Base-by-base conservation (phyloP, 306 rosid species). In the Acmispon strigosus region DNA sequence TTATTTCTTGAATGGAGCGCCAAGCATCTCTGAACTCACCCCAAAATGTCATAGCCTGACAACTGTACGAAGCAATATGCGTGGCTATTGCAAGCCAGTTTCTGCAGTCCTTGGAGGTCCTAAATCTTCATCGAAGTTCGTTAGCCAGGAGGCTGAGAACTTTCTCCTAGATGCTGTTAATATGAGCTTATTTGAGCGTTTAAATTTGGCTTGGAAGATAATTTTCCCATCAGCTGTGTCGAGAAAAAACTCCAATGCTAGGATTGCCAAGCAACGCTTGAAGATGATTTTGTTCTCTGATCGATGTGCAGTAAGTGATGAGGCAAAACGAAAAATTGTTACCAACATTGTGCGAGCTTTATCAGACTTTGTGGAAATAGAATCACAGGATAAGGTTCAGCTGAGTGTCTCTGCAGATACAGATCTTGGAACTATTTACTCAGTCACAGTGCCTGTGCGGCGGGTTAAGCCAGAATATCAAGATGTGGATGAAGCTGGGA, bases 251-350 rank as follows among this genome's bases (percentile, higher is more conserved):
- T 90, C 98, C 24, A 89, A 89, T 73, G 98, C 98, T 69, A 80
- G 83, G 57, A 83, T 89, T 55, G 98, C 98, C 64, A 94, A 94
- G 87, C 96, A 94, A 86, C 94, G 98, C 6, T 69, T 94, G 83
- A 94, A 94, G 83, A 89, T 94, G 98, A 90, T 94, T 55, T 86
- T 94, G 73, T 90, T 90, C 82, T 89, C 97, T 51, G 98, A 94
- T 74, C 86, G 98, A 41, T 94, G 98, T 55, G 98, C 80, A 18
- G 95, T 94, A 56, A 94, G 92, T 60, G 97, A 94, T 0, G 96
- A 94, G 86, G 98, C 97, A 61, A 94, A 94, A 61, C 84, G 75
- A 62, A 86, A 80, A 88, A 94, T 94, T 53, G 96, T 94, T 55
- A 83, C 59, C 85, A 90, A 86, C 79, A 76, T 94, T 57, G 97